Evolutionary conservation across 331 rosid species (phyloP), one percentile per base, ranked within the genome.

Genomic region (Stylosanthes scabra): DNA sequence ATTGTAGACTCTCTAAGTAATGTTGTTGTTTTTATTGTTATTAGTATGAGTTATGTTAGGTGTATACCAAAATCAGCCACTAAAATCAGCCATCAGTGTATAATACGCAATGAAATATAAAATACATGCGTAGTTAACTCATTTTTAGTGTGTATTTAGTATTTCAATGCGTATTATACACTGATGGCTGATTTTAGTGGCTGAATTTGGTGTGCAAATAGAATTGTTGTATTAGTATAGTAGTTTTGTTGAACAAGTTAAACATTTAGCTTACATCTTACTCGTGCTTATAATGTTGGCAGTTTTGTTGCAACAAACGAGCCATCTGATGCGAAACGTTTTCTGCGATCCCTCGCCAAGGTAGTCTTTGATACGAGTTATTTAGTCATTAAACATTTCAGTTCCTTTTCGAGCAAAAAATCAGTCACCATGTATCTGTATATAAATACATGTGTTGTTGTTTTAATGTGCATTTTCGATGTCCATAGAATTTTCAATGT

Each of bases 311-410:
- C 31, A 28, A 13, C 82, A 45, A 82, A 88, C 88, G 82, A 86
- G 59, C 89, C 93, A 0, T 78, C 83, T 41, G 91, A 88, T 0
- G 93, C 93, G 47, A 88, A 88, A 75, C 76, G 83, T 62, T 90
- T 90, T 80, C 62, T 90, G 16, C 86, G 87, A 61, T 34, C 34
- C 13, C 93, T 90, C 11, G 90, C 82, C 46, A 90, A 90, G 96
- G 96, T 90, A 86, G 34, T 71, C 74, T 77, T 68, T n/a, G 3
- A 20, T 68, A 39, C 52, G 9, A 41, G 8, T 29, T 11, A 12
- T 57, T 57, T 57, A 57, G 28, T 58, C 6, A 29, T 5, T 4
- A 14, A 51, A 51, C 2, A 51, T 2, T 8, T 8, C 34, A 55
- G 15, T 47, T 47, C 14, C 14, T 28, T 29, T 29, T 59, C 20